Base-by-base conservation (phyloP, 139 green algal species). In the Trebouxia sp. region DNA sequence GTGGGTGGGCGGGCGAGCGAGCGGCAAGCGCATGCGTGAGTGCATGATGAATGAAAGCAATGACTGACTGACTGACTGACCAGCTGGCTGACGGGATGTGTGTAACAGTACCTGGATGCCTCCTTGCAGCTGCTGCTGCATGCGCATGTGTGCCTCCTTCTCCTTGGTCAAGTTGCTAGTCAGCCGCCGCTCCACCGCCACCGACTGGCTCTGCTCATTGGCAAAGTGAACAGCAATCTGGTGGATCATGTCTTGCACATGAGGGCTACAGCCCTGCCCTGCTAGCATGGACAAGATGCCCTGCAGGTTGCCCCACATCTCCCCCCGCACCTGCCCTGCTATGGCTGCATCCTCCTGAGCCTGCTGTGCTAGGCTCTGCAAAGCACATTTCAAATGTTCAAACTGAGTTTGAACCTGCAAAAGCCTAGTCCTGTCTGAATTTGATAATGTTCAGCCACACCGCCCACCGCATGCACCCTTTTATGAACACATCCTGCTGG, bases 151-250 rank as follows among this genome's bases (percentile, higher is more conserved):
- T 12, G 62, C 62, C 15, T 72, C 62, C 32, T 72, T 72, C 62
- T 72, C 62, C 32, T 35, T 35, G 0, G 32, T 12, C 11, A 72
- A 22, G 35, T 43, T 45, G 20, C 62, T 28, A 0, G 62, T 43
- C 62, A 72, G 15, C 5, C 62, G 32, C 62, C 62, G 37, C 26
- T 72, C 62, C 6, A 72, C 14, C 6, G 62, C 62, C 15, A 72
- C 62, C 11, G 62, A 72, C 35, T 72, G 62, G 62, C 62, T 72
- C 62, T 72, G 62, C 62, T 72, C 62, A 45, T 72, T 72, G 62
- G 62, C 62, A 72, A 72, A 72, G 35, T 72, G 62, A 11, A 72
- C 62, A 45, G 62, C 62, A 30, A 72, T 72, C 32, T 43, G 35
- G 35, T 72, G 62, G 62, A 72, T 6, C 62, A 72, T 72, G 62